Evolutionary conservation across 2,329 filamentous ascomycete genomes (phyloP).

Genomic region (Microdochium trichocladiopsis): DNA sequence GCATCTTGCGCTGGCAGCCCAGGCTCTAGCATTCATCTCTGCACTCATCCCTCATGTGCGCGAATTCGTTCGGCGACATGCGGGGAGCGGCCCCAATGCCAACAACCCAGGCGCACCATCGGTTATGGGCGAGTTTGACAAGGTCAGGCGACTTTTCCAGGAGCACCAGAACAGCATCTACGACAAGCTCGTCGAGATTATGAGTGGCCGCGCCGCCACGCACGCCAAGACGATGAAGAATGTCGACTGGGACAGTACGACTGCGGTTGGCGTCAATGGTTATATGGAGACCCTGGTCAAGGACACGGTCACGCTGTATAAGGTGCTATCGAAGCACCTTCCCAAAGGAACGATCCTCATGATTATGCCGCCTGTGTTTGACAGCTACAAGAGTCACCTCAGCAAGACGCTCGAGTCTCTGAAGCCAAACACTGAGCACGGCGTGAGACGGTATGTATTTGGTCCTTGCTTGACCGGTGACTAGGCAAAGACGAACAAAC

Average conservation of each 20-base stretch:
- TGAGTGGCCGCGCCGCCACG: slow-evolving; percentile 67
- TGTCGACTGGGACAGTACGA: slow-evolving; percentile 61
- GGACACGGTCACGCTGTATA: slow-evolving; percentile 78
- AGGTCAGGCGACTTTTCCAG: slow-evolving; percentile 72
- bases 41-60: slow-evolving; percentile 83
- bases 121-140: slow-evolving; percentile 81
- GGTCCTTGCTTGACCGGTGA: too few species aligned
- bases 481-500: slow-evolving; percentile 3
- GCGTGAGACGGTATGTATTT: slow-evolving; percentile 56
- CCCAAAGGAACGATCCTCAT: slow-evolving; percentile 68
- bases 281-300: slow-evolving; percentile 87
- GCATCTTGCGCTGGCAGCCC: slow-evolving; percentile 85
- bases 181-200: slow-evolving; percentile 89
- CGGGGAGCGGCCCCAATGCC: slow-evolving; percentile 33
- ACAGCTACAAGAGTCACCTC: slow-evolving; percentile 74
- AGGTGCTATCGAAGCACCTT: slow-evolving; percentile 75
- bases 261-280: slow-evolving; percentile 40
- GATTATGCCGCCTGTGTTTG: slow-evolving; percentile 83
- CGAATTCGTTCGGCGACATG: slow-evolving; percentile 81
- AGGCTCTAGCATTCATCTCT: slow-evolving; percentile 81
- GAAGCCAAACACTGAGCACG: slow-evolving; percentile 56
- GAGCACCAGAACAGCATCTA: slow-evolving; percentile 89
- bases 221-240: slow-evolving; percentile 71
- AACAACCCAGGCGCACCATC: slow-evolving; percentile 39
- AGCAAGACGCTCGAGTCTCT: slow-evolving; percentile 62